phyloP scores from a whole-genome alignment of 768 basidiomycete genomes.

The Tricholoma saponaceum region DNA sequence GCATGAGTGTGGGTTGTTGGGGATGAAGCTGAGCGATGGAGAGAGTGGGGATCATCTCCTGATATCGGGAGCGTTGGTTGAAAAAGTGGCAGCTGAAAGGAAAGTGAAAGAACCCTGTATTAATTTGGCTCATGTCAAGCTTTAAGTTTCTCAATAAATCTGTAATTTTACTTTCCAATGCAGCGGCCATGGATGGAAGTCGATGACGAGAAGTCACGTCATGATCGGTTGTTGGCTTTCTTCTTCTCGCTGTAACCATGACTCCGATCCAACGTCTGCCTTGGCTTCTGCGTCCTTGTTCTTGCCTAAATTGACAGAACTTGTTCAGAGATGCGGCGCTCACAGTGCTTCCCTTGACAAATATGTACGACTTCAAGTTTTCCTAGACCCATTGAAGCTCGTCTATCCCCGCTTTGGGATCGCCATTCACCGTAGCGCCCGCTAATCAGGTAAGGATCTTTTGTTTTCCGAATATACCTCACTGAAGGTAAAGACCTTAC shows the following conservation, averaged over 20 bases:
- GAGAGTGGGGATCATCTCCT: slow-evolving; percentile 36
- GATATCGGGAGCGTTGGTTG: slow-evolving; percentile 34
- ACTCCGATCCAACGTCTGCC: no score
- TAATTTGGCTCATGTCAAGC: slow-evolving; percentile 51
- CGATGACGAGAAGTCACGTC: no score
- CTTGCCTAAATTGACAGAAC: no score
- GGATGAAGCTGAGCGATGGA: slow-evolving; percentile 30
- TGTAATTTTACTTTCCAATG: neutral
- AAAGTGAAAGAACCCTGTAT: slow-evolving; percentile 70
- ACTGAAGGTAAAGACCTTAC: neutral
- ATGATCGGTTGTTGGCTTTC: neutral
- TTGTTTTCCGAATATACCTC: neutral
- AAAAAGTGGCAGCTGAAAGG: slow-evolving; percentile 61
- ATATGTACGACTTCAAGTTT: no score
- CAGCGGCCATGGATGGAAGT: no score
- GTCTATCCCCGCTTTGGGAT: no score
- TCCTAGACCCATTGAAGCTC: no score
- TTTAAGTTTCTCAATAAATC: slow-evolving; percentile 23
- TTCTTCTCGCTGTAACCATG: no score
- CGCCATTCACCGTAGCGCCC: neutral
- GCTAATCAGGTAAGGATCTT: neutral
- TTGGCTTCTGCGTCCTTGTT: no score
- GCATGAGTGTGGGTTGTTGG: slow-evolving; percentile 79
- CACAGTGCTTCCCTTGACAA: no score
- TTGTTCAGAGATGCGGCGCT: no score